Base-by-base conservation (phyloP, 2,329 filamentous ascomycete genomes). In the Dendryphion nanum region DNA sequence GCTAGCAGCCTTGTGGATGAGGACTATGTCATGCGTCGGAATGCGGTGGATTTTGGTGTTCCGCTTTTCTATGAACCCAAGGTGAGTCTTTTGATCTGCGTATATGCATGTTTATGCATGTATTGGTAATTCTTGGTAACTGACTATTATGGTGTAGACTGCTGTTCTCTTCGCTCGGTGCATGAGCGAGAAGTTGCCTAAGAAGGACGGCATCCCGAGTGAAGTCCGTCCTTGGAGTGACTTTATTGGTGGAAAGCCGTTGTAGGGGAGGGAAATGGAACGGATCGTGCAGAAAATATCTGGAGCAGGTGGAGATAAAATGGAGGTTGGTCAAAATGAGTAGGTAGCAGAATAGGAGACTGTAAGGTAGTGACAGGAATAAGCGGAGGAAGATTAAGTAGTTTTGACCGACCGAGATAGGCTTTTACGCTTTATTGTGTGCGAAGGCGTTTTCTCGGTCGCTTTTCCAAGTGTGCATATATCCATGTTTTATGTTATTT, bases 11-110 rank as follows among this genome's bases (percentile, higher is more conserved):
- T 88, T 44, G 74, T 86, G 45, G 93, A 98, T 63, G 88, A 94
- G 61, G 90, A 98, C 74, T 98, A 98, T 60, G 89, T 98, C 40
- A 97, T 97, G 91, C 82, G 93, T 60, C 82, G 93, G 65, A 98
- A 98, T 63, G 93, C 93, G 18, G 93, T 98, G 40, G 93, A 98
- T 72, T 98, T 98, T 67, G 91, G 91, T 55, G 89, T 97, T 20
- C 93, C 93, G 33, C 76, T 98, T 40, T 97, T 98, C 70, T 96
- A 96, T 90, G 91, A 97, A 75, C 89, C 90, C 38, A 91, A 93
- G 84, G 89, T 94, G 75, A 73, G 81, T 67, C n/a, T 10, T 50
- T 8, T 46, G 21, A 40, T 42, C 30, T 29, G 13, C 31, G 2
- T 35, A 8, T 14, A 13, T 7, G 3, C 16, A 21, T 33, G 16